Base-by-base conservation (phyloP, 805 yeast genomes). In the Barnettozyma vustinii region DNA sequence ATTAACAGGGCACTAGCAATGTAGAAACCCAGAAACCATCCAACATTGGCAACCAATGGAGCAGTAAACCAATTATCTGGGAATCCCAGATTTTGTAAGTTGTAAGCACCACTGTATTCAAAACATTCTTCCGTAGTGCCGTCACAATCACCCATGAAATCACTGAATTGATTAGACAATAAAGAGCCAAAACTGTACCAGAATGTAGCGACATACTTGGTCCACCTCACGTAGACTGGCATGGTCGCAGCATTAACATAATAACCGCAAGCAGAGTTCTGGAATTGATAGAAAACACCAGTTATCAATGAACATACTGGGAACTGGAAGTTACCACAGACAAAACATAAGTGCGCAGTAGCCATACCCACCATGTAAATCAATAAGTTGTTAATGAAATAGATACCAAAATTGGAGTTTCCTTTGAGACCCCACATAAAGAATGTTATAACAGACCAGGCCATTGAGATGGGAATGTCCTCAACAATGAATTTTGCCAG, bases 181-280 rank as follows among this genome's bases (percentile, higher is more conserved):
- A 81, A 61, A 3, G 81, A 80, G 1, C 92, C 91, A 65, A 83
- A 84, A 0, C 82, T 82, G 58, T 84, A 87, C 85, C 90, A 87
- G 47, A 83, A 75, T 57, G 77, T 81, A 0, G 89, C 81, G 47
- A 81, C 66, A 62, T 84, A 87, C 59, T 83, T 84, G 12, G 81
- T 74, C 96, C 96, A 87, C 33, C 87, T 72, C 10, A 87, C 94
- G 58, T 87, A 87, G 1, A 84, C 92, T 0, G 94, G 94, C 81
- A 86, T 75, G 1, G 79, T 73, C 8, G 72, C 70, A 1, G 88
- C 78, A 62, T 87, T 87, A 21, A 83, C 85, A 59, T 84, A 87
- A 64, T 79, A 86, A 1, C 96, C 96, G 62, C 88, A 83, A 0
- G 88, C 87, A 74, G 85, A 77, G 46, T 87, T 79, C 58, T 87